Conservation (phyloP, 176 grass and related monocot genomes). For the Carex cristatella region DNA sequence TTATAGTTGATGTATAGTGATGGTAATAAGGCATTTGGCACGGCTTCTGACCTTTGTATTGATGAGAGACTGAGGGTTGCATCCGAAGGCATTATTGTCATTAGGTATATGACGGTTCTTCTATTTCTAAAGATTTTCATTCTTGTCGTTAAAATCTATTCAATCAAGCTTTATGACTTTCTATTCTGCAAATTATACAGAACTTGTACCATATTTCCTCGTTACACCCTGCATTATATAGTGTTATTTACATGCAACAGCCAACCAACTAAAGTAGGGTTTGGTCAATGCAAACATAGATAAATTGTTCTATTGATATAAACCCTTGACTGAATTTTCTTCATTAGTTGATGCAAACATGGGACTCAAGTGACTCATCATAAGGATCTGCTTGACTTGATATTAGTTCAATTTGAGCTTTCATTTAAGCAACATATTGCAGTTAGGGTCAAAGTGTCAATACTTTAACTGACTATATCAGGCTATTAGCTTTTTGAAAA, state of each 20-base stretch:
- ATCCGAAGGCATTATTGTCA: slow-evolving; percentile 88
- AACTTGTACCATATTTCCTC: not conserved
- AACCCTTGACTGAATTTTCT: not conserved
- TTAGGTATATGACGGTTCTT: slow-evolving; percentile 53
- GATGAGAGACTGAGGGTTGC: slow-evolving; percentile 89
- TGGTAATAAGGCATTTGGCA: slow-evolving; percentile 94
- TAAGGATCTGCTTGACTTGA: not conserved
- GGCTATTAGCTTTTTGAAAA: too few relatives aligned
- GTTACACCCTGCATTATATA: not conserved
- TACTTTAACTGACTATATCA: not conserved
- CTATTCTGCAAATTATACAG: not conserved
- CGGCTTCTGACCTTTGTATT: slow-evolving; percentile 82
- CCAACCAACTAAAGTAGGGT: not conserved
- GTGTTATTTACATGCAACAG: not conserved
- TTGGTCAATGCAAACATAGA: not conserved
- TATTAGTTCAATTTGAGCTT: not conserved
- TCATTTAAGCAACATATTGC: not conserved
- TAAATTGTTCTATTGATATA: not conserved
- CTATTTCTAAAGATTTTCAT: slow-evolving; percentile 22
- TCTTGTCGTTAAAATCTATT: slow-evolving; percentile 16
- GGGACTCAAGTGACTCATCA: not conserved
- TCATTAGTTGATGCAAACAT: slow-evolving; percentile 1
- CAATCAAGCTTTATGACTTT: not conserved
- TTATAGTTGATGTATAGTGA: slow-evolving; percentile 98
- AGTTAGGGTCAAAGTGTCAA: not conserved